Percentiles rank a stretch among this genome's conserved stretches.
Evolutionary conservation across 2,329 filamentous ascomycete genomes (phyloP).

Genomic region (Eutypa lata): DNA sequence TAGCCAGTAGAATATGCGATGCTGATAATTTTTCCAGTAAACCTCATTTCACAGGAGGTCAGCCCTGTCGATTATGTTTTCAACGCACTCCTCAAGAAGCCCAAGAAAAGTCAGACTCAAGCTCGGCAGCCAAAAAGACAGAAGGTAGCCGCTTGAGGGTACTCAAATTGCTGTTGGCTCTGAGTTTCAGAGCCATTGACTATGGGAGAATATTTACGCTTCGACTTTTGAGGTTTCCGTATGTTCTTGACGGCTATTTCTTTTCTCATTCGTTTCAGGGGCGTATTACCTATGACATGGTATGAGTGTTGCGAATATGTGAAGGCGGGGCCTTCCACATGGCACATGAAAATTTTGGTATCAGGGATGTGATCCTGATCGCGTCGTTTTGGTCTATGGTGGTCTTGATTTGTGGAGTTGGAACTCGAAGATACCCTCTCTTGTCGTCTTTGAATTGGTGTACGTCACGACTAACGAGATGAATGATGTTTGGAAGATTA

Average conservation of each 20-base stretch:
- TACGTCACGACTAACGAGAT: neutral
- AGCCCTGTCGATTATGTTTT: neutral
- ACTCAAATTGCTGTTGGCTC: no score
- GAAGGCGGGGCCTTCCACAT: neutral
- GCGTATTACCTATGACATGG: no score
- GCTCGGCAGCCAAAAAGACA: neutral
- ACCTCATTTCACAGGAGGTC: neutral
- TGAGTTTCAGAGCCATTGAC: no score
- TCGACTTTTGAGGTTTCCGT: neutral
- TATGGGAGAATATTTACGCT: no score
- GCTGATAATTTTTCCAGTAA: neutral
- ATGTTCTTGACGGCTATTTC: no score
- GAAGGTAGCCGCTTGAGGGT: neutral
- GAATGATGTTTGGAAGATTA: neutral
- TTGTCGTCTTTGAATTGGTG: neutral
- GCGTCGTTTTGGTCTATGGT: neutral
- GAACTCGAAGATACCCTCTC: neutral
- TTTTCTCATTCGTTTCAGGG: no score
- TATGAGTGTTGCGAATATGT: no score
- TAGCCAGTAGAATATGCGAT: neutral
- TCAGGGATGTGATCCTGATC: neutral
- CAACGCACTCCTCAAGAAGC: neutral
- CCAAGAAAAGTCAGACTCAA: neutral
- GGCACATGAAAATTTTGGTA: neutral
- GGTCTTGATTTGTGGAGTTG: neutral